Percentiles rank a stretch among this genome's conserved stretches.
Conservation (phyloP, 2,329 filamentous ascomycete species). For the Nemania diffusa region DNA sequence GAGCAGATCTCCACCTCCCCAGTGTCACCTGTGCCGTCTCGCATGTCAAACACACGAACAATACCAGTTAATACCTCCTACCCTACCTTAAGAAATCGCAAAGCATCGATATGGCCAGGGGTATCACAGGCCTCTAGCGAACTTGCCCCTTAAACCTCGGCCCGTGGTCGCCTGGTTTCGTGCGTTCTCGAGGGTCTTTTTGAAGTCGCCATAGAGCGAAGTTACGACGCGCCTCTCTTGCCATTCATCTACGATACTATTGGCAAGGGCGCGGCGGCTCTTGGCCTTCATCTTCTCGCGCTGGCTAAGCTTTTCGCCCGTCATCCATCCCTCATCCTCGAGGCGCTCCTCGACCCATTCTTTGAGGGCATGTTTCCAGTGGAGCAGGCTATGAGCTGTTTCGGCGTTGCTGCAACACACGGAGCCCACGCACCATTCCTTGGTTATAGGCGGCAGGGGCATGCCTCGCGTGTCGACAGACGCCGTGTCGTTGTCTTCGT, state of each 20-base stretch:
- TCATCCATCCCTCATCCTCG: slow-evolving; percentile 65
- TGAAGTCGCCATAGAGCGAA: slow-evolving; percentile 73
- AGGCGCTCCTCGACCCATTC: slow-evolving; percentile 75
- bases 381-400: slow-evolving; percentile 75
- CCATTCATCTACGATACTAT: slow-evolving; percentile 74
- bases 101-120: too few species aligned
- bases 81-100: not conserved
- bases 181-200: slow-evolving; percentile 68
- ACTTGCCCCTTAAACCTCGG: slow-evolving; percentile 29
- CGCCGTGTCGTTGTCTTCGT: slow-evolving; percentile 48
- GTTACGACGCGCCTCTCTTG: slow-evolving; percentile 66
- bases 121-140: slow-evolving; percentile 11
- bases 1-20: not conserved
- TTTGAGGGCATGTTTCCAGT: slow-evolving; percentile 82
- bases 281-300: slow-evolving; percentile 70
- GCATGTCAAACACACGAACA: not conserved
- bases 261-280: slow-evolving; percentile 68
- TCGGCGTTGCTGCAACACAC: slow-evolving; percentile 65
- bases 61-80: not conserved
- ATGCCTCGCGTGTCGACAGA: slow-evolving; percentile 55
- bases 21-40: not conserved
- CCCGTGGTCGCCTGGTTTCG: slow-evolving; percentile 56
- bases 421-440: slow-evolving; percentile 53
- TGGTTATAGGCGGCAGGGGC: slow-evolving; percentile 52
- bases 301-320: slow-evolving; percentile 66